phyloP scores from a whole-genome alignment of 495 filamentous ascomycete species.

The Lasiosphaeriaceae sp. region DNA sequence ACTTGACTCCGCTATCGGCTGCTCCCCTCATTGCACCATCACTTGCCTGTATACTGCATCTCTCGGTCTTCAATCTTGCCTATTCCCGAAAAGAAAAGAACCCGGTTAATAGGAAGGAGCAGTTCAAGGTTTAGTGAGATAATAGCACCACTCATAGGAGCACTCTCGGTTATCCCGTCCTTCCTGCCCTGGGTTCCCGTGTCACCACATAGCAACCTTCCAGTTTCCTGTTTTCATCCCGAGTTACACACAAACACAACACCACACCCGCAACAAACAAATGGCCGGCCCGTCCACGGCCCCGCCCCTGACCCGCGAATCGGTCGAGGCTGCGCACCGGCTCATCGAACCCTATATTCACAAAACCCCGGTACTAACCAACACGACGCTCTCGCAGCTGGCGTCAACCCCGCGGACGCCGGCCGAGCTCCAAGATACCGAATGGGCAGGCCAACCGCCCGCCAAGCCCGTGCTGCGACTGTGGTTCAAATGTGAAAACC shows the following conservation, averaged over 20 bases:
- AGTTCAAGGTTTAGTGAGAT: too few species aligned
- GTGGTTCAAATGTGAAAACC: constrained; percentile 97
- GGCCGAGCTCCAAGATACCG: constrained; percentile 50
- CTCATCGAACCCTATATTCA: constrained; percentile 76
- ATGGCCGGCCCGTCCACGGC: constrained; percentile 50
- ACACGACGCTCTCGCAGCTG: constrained; percentile 53
- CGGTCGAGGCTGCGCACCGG: constrained; percentile 63
- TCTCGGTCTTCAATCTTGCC: background rate
- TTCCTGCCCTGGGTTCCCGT: too few species aligned
- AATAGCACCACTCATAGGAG: too few species aligned
- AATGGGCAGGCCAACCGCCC: constrained; percentile 54
- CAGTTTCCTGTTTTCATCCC: too few species aligned
- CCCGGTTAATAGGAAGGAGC: too few species aligned
- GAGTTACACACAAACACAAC: background rate
- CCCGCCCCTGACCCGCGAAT: constrained; percentile 62
- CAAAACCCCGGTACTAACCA: constrained; percentile 78
- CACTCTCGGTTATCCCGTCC: too few species aligned
- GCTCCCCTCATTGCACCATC: background rate
- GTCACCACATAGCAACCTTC: too few species aligned
- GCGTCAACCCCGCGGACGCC: constrained; percentile 45
- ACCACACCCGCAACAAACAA: background rate
- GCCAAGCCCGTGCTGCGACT: constrained; percentile 65
- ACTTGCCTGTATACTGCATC: background rate
- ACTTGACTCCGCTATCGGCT: constrained; percentile 1
- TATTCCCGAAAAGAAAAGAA: too few species aligned